A percentile compares a stretch with the other conserved stretches of the same genome.
Conservation (phyloP, 1,284 basidiomycete genomes). For the Cutaneotrichosporon cavernicola region DNA sequence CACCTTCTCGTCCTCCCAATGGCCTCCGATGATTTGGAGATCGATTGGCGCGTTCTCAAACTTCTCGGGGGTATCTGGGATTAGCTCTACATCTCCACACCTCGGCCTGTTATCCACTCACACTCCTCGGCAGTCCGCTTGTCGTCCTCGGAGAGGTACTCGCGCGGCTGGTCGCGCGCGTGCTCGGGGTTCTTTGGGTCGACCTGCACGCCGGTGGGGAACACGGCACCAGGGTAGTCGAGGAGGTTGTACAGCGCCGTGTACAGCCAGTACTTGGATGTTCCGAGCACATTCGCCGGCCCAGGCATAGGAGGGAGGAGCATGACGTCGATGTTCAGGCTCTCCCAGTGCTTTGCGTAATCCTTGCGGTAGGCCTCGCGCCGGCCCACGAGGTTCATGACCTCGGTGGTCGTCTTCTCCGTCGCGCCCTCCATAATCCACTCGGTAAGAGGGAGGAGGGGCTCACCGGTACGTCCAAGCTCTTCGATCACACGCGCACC, state of each 20-base stretch:
- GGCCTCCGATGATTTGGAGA: constrained; percentile 28
- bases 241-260: constrained; percentile 66
- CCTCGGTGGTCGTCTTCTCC: constrained; percentile 28
- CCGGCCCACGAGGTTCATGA: constrained; percentile 35
- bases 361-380: constrained; percentile 35
- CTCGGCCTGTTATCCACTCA: constrained; percentile 45
- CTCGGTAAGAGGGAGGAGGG: constrained; percentile 37
- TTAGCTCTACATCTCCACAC: constrained; percentile 3
- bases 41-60: constrained; percentile 31
- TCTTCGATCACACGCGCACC: constrained; percentile 31
- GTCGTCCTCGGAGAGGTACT: constrained; percentile 59
- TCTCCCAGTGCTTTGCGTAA: constrained; percentile 32
- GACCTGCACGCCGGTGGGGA: constrained; percentile 61
- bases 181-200: constrained; percentile 15
- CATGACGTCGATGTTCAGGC: constrained; percentile 41
- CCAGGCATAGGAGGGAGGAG: constrained; percentile 43
- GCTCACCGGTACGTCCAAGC: constrained; percentile 32
- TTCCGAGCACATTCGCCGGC: constrained; percentile 38
- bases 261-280: constrained; percentile 55
- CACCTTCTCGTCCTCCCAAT: constrained; percentile 35
- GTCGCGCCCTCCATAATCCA: constrained; percentile 30
- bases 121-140: constrained; percentile 58
- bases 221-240: constrained; percentile 64
- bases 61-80: constrained; percentile 21
- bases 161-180: constrained; percentile 27